Evolutionary conservation across 2,329 filamentous ascomycete genomes (phyloP).

Genomic region (Raffaelea albimanens): DNA sequence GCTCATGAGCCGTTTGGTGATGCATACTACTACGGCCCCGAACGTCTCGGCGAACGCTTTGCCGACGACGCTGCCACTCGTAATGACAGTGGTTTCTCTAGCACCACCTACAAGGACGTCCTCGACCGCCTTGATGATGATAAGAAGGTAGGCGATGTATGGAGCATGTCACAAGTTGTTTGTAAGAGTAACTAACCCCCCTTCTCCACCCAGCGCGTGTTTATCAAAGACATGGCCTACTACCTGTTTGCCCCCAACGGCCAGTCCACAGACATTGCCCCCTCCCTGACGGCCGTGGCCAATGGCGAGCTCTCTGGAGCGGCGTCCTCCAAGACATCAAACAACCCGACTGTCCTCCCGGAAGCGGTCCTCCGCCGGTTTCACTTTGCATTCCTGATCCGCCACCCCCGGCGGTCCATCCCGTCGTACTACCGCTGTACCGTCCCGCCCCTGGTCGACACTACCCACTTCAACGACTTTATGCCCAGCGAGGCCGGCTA

Average conservation of each 20-base stretch:
- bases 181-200: neutral
- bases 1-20: conserved; percentile 96
- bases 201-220: conserved; percentile 54
- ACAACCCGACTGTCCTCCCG: conserved; percentile 67
- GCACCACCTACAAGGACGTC: conserved; percentile 67
- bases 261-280: conserved; percentile 60
- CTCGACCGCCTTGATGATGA: conserved; percentile 63
- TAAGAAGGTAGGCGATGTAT: conserved; percentile 49
- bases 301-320: conserved; percentile 17
- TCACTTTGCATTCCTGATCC: conserved; percentile 94
- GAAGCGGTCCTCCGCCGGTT: conserved; percentile 64
- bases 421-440: conserved; percentile 94
- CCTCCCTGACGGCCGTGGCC: conserved; percentile 53
- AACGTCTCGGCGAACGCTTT: conserved; percentile 73
- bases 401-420: conserved; percentile 83
- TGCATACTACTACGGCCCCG: conserved; percentile 91
- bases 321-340: conserved; percentile 43
- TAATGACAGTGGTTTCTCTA: conserved; percentile 53
- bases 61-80: conserved; percentile 52
- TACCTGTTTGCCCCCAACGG: conserved; percentile 74
- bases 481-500: conserved; percentile 86
- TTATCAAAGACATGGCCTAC: conserved; percentile 97
- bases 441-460: conserved; percentile 69
- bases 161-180: neutral
- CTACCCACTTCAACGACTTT: conserved; percentile 82